A percentile compares a stretch with the other conserved stretches of the same genome.
Conservation (phyloP, 2,329 filamentous ascomycete genomes). For the Hawksworthiomyces lignivorus region DNA sequence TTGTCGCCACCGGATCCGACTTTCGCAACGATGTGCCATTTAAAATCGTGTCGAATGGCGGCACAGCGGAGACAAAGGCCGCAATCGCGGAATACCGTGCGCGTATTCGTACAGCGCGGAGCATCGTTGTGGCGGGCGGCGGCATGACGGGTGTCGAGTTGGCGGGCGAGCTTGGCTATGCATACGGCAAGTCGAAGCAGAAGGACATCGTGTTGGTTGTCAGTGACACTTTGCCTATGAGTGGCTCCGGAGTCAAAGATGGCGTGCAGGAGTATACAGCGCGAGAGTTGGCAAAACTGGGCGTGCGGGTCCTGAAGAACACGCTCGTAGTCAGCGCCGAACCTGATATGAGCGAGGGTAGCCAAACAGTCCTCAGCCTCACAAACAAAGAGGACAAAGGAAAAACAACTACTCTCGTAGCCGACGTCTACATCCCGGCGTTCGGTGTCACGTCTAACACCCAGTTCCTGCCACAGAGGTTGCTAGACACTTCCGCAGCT, state of each 20-base stretch:
- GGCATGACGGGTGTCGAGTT: conserved; percentile 44
- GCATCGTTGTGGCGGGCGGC: conserved; percentile 44
- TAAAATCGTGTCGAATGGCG: conserved; percentile 32
- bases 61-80: conserved; percentile 33
- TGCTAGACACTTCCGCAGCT: conserved; percentile 18
- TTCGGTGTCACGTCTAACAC: conserved; percentile 38
- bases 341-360: conserved; percentile 1
- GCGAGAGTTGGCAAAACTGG: conserved; percentile 32
- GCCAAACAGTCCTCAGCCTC: conserved; percentile 5
- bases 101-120: conserved; percentile 33
- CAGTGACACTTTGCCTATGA: conserved; percentile 30
- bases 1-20: conserved; percentile 47
- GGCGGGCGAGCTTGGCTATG: conserved; percentile 42
- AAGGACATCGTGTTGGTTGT: conserved; percentile 42
- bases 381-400: conserved; percentile 4
- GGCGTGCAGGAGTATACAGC: conserved; percentile 31
- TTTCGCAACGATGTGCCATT: conserved; percentile 39
- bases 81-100: conserved; percentile 28
- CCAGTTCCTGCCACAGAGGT: conserved; percentile 18
- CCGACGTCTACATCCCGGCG: conserved; percentile 36
- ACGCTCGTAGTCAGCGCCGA: conserved; percentile 26
- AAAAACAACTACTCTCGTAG: conserved; percentile 4
- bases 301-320: conserved; percentile 27
- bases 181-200: conserved; percentile 27
- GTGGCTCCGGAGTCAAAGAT: conserved; percentile 20